Evolutionary conservation across 2,329 filamentous ascomycete genomes (phyloP).

Genomic region (Daldinia sp.): DNA sequence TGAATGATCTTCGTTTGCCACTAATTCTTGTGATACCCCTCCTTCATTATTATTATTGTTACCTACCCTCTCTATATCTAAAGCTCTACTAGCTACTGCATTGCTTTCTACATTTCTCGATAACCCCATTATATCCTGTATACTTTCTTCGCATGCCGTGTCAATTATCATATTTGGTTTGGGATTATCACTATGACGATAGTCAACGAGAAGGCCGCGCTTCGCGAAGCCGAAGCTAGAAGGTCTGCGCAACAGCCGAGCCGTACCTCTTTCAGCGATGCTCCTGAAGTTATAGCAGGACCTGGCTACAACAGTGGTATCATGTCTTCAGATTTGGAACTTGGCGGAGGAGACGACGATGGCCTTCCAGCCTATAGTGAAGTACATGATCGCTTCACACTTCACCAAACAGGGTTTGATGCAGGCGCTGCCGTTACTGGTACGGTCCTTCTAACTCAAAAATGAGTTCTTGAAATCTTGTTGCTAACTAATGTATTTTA

Average conservation of each 20-base stretch:
- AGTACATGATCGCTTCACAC: constrained; percentile 65
- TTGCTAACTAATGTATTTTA: constrained; percentile 27
- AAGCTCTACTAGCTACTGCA: neutral
- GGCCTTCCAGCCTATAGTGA: constrained; percentile 71
- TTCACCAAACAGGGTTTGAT: constrained; percentile 72
- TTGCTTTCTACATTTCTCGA: neutral
- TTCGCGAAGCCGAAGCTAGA: neutral
- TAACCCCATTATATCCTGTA: neutral
- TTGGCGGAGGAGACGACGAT: constrained; percentile 56
- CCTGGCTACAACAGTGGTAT: constrained; percentile 54
- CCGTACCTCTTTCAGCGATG: constrained; percentile 42
- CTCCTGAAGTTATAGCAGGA: constrained; percentile 52
- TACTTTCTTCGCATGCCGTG: constrained; percentile 21
- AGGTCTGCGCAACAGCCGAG: neutral
- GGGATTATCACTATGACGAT: constrained; percentile 33
- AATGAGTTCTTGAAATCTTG: neutral
- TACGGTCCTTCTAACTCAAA: constrained; percentile 46
- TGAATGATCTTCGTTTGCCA: constrained; percentile 14
- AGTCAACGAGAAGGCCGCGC: constrained; percentile 36
- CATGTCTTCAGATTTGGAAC: constrained; percentile 54
- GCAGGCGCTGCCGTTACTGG: constrained; percentile 71
- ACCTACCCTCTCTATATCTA: constrained; percentile 11
- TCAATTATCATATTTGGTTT: neutral
- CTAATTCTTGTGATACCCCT: constrained; percentile 38
- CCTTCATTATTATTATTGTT: constrained; percentile 24